phyloP scores from a whole-genome alignment of 2,329 filamentous ascomycete genomes.

The Aspergillus sp. region DNA sequence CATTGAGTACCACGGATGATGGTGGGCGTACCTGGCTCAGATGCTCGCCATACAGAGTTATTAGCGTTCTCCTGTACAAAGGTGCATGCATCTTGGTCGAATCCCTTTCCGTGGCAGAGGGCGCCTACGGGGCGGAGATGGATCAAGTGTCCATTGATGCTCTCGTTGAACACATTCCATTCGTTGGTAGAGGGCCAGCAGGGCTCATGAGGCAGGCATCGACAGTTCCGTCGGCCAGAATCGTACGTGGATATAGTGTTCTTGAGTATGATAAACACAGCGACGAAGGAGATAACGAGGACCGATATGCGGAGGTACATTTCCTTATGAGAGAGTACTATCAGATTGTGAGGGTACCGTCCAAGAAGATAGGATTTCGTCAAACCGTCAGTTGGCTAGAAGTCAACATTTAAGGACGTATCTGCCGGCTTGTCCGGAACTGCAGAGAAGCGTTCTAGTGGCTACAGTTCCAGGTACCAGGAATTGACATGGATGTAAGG shows the following conservation, averaged over 20 bases:
- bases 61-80: too few relatives aligned
- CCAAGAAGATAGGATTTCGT: too few relatives aligned
- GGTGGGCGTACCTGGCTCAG: background rate
- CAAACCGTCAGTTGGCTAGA: too few relatives aligned
- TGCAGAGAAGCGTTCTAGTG: too few relatives aligned
- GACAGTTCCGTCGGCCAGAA: background rate
- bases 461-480: too few relatives aligned
- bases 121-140: background rate
- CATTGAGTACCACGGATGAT: too few relatives aligned
- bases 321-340: background rate
- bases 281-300: background rate
- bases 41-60: background rate
- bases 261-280: background rate
- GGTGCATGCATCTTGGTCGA: background rate
- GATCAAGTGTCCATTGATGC: background rate
- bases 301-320: conserved; percentile 24
- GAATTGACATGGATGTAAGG: too few relatives aligned
- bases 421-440: too few relatives aligned
- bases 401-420: too few relatives aligned
- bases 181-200: background rate
- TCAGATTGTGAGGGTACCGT: too few relatives aligned
- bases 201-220: background rate
- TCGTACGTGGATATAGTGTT: background rate
- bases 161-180: background rate
- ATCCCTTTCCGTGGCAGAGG: background rate